These are phyloP conservation scores for Arbutus unedo DNA, from an alignment of 148 eudicot genomes.

Conservation along the genomic window DNA sequence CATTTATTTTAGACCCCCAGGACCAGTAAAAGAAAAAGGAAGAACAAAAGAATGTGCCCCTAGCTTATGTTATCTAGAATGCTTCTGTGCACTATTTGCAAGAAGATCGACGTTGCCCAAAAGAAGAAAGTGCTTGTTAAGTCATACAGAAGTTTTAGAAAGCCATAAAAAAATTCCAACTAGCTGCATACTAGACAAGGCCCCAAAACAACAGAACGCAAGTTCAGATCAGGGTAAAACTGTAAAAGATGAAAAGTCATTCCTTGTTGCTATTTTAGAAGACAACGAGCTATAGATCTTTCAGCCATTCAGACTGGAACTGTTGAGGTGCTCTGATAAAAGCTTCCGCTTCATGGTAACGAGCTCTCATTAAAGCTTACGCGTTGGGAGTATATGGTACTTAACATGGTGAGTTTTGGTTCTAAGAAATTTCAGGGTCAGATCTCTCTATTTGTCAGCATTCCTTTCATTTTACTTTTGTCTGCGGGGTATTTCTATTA, in stretches of 20 bases:
- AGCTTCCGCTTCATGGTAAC: not conserved
- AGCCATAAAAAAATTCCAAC: not conserved
- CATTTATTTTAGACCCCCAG: not conserved
- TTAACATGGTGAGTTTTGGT: not conserved
- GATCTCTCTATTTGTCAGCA: not conserved
- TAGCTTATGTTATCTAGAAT: not conserved
- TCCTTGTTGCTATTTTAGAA: not conserved
- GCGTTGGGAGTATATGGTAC: not conserved
- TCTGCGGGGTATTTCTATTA: not conserved
- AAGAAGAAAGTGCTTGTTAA: not conserved
- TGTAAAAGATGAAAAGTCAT: not conserved
- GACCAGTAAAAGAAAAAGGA: not conserved
- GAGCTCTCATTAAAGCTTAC: not conserved
- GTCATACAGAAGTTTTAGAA: not conserved
- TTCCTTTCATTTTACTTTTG: not conserved
- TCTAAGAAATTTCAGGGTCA: not conserved
- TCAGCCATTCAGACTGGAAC: slow-evolving; percentile 1
- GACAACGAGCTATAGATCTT: not conserved
- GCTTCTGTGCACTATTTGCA: not conserved
- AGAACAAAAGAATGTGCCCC: not conserved
- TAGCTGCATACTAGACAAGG: not conserved
- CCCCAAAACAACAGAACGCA: not conserved
- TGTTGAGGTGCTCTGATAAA: not conserved
- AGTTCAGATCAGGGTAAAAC: not conserved
- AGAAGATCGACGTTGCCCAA: not conserved